phyloP scores from a whole-genome alignment of 768 basidiomycete genomes.

The Pleurotus tuoliensis region DNA sequence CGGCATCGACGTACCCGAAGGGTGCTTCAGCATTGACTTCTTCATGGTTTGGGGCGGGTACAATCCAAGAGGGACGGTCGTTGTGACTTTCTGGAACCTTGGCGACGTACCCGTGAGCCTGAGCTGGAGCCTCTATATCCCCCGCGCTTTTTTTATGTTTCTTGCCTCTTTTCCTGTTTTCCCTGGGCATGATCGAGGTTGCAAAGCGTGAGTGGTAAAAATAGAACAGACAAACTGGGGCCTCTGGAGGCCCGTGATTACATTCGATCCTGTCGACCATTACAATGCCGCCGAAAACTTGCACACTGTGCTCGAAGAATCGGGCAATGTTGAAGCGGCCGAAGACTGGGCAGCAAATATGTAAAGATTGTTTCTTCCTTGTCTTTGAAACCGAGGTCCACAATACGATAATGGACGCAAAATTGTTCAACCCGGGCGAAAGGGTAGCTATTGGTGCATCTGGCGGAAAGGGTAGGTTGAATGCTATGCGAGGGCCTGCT shows the following conservation, averaged over 20 bases:
- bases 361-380: constrained; percentile 92
- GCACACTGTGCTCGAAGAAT: constrained; percentile 69
- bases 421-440: constrained; percentile 85
- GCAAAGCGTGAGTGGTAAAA: not conserved
- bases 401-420: constrained; percentile 83
- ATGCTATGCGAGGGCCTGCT: not conserved
- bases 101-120: constrained; percentile 11
- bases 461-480: constrained; percentile 84
- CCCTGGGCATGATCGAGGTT: constrained; percentile 56
- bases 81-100: constrained; percentile 14
- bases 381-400: constrained; percentile 99
- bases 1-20: constrained; percentile 85
- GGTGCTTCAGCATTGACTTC: constrained; percentile 61
- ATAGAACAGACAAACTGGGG: not conserved
- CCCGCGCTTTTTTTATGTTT: constrained; percentile 53
- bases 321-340: constrained; percentile 91
- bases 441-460: constrained; percentile 96
- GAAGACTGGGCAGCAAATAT: constrained; percentile 97
- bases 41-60: constrained; percentile 36
- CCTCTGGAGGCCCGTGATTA: not conserved
- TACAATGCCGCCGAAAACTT: constrained; percentile 75
- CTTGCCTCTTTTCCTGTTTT: constrained; percentile 73
- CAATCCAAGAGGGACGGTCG: constrained; percentile 67
- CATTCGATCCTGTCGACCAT: not conserved
- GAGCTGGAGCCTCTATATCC: constrained; percentile 17